phyloP scores from a whole-genome alignment of 345 rosid genomes.

The Populus euphratica region DNA sequence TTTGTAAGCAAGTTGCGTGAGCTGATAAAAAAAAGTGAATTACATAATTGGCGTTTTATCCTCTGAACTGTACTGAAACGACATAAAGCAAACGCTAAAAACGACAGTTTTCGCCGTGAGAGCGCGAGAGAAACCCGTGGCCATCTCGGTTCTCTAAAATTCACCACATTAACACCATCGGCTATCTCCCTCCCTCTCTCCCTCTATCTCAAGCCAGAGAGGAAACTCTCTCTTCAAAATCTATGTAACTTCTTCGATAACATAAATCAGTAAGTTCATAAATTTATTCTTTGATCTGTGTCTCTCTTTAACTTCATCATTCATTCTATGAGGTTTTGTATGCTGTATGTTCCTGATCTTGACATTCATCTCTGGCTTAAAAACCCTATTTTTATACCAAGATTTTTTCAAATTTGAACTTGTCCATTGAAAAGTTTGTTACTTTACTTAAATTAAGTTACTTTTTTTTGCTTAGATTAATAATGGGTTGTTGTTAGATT shows the following conservation, averaged over 20 bases:
- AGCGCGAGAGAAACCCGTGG: neutral
- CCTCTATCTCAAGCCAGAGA: neutral
- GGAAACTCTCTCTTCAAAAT: slow-evolving; percentile 1
- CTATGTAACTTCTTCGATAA: neutral
- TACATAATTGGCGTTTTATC: no score
- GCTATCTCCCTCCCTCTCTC: no score
- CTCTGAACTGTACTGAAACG: no score
- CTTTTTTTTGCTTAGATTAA: neutral
- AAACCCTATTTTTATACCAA: neutral
- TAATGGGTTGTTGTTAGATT: neutral
- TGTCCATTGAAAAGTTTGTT: neutral
- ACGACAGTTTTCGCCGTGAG: neutral
- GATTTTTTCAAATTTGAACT: neutral
- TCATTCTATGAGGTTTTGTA: neutral
- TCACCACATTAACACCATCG: neutral
- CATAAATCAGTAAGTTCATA: neutral
- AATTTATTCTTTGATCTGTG: neutral
- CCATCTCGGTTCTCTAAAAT: neutral
- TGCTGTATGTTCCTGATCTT: neutral
- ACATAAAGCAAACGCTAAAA: neutral
- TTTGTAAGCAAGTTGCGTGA: no score
- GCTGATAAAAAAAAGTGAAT: no score
- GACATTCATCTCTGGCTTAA: neutral
- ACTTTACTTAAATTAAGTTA: neutral
- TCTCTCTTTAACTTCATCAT: neutral